Evolutionary conservation across 2,329 filamentous ascomycete genomes (phyloP), one percentile per base, ranked within the genome.

Genomic region (Plenodomus tracheiphilus): DNA sequence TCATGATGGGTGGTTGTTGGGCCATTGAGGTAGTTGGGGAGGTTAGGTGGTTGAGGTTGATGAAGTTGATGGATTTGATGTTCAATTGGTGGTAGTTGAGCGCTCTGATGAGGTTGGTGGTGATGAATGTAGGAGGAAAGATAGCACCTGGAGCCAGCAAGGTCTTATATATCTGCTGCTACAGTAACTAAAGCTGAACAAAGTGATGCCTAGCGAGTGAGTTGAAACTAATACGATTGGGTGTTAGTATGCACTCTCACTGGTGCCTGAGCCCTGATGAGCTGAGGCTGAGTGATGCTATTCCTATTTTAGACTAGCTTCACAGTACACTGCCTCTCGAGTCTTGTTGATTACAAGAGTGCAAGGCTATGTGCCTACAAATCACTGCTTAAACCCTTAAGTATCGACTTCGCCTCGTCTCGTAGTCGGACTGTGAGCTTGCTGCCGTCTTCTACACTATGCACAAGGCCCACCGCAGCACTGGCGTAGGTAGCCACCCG

Each of bases 401-500:
- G 15, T 19, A 45, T 41, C 10, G 22, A 5, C 9, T 21, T 44
- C 11, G 47, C 18, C 38, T 47, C 41, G 19, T 15, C n/a, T 20
- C 37, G 47, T 18, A 54, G 34, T 1, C 43, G 39, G 16, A 45
- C 25, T 2, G 82, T 76, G 58, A 86, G 81, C 8, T 78, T 74
- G 13, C 62, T 72, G 8, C 81, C 82, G 30, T 72, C 62, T 52
- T 75, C 73, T 1, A 81, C 71, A 35, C 75, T 66, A 38, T 70
- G 78, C 2, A 85, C 75, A 46, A 86, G 70, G 0, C 84, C 84
- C 5, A 86, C 78, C 0, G 79, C 83, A 6, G 81, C 80, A 4
- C 84, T 83, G 11, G 81, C 82, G 73, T 85, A 86, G 5, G 81
- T 82, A 4, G 81, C 82, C 69, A 85, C 69, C 47, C 83, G 74